phyloP scores from a whole-genome alignment of 345 rosid species.

The Limnanthes douglasii region DNA sequence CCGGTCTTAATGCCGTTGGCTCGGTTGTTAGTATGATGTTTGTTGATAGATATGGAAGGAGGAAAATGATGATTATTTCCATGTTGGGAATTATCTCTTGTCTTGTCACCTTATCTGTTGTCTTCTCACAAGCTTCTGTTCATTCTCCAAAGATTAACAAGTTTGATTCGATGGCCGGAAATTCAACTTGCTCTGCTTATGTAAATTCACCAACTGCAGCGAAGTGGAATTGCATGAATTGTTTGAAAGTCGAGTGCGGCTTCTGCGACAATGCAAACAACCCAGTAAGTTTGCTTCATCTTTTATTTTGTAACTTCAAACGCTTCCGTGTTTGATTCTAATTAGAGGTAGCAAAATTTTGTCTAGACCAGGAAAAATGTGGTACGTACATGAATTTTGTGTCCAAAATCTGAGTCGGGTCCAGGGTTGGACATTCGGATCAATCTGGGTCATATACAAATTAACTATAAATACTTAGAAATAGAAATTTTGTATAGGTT shows the following conservation, averaged over 20 bases:
- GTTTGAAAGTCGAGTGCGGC: conserved; percentile 40
- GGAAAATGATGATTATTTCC: conserved; percentile 64
- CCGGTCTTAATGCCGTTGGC: conserved; percentile 75
- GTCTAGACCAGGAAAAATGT: too few relatives aligned
- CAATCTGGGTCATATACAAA: too few relatives aligned
- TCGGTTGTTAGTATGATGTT: conserved; percentile 57
- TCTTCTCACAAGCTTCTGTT: conserved; percentile 40
- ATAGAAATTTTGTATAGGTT: too few relatives aligned
- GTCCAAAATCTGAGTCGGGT: too few relatives aligned
- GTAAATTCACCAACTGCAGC: conserved; percentile 12
- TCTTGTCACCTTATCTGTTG: conserved; percentile 30
- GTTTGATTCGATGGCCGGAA: conserved; percentile 22
- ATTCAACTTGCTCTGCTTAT: conserved; percentile 44
- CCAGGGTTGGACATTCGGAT: too few relatives aligned
- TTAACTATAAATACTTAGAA: too few relatives aligned
- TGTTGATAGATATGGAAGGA: conserved; percentile 72
- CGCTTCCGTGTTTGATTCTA: too few relatives aligned
- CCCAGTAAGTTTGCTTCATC: conserved; percentile 14
- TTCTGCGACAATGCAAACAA: conserved; percentile 30
- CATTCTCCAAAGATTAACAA: conserved; percentile 32
- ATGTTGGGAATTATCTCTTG: conserved; percentile 51
- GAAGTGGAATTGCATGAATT: conserved; percentile 55
- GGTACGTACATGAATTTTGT: too few relatives aligned
- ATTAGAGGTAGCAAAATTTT: too few relatives aligned
- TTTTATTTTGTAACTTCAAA: background rate